A percentile compares a stretch with the other conserved stretches of the same genome.
Evolutionary conservation across 2,329 filamentous ascomycete genomes (phyloP).

Genomic region (Ilyonectria destructans): DNA sequence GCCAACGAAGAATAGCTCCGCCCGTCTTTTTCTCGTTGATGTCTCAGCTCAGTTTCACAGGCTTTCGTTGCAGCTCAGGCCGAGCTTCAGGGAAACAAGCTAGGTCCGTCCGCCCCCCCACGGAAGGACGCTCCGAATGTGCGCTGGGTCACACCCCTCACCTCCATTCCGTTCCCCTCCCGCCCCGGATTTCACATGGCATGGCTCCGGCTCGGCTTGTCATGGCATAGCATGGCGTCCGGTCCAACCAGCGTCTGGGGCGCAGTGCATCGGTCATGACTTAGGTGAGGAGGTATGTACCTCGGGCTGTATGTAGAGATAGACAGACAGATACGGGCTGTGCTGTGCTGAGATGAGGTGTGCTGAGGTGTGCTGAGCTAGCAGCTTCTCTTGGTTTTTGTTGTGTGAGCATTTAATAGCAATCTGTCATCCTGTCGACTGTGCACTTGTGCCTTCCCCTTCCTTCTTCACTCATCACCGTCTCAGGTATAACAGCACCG

Average conservation of each 20-base stretch:
- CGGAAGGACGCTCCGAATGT: conserved; percentile 11
- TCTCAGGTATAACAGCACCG: background rate
- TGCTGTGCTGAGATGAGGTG: too few species aligned
- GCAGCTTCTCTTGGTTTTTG: background rate
- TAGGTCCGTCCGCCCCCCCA: background rate
- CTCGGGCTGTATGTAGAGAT: background rate
- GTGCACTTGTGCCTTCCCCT: background rate
- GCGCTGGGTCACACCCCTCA: background rate
- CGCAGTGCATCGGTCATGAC: conserved; percentile 8
- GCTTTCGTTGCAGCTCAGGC: conserved; percentile 1
- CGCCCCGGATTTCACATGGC: conserved; percentile 30
- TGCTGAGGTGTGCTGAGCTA: background rate
- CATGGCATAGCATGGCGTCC: conserved; percentile 1
- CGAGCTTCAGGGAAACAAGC: background rate
- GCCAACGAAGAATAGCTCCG: background rate
- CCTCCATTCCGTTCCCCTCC: background rate
- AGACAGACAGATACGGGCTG: too few species aligned
- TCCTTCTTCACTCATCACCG: background rate
- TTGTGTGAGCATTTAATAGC: conserved; percentile 7
- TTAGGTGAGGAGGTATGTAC: background rate
- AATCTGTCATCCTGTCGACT: conserved; percentile 1
- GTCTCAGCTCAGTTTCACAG: background rate
- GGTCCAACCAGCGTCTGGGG: background rate
- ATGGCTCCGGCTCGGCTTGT: conserved; percentile 21
- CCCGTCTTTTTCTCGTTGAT: too few species aligned